phyloP scores from a whole-genome alignment of 257 asterid genomes.

The Jacaranda copaia region DNA sequence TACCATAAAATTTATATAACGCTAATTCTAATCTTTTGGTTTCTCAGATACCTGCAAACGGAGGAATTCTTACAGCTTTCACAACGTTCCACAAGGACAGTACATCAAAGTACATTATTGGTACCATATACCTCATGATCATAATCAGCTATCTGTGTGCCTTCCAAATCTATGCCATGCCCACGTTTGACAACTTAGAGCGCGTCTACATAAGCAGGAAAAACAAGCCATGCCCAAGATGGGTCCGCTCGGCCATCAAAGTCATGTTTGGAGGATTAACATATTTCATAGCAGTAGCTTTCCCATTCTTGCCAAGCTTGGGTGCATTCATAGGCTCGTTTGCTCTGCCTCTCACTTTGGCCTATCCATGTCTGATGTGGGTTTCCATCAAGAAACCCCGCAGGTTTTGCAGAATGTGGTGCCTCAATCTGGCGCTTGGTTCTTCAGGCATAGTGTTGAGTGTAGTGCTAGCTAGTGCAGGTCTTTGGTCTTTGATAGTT shows the following conservation, averaged over 20 bases:
- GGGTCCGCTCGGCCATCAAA: slow-evolving; percentile 57
- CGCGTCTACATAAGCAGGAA: slow-evolving; percentile 53
- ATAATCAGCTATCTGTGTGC: slow-evolving; percentile 58
- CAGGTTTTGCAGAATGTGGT: slow-evolving; percentile 49
- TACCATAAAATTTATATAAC: too few relatives aligned
- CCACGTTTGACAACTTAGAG: slow-evolving; percentile 68
- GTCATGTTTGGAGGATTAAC: slow-evolving; percentile 63
- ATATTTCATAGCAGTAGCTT: slow-evolving; percentile 59
- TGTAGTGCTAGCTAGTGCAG: slow-evolving; percentile 38
- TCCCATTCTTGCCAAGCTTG: slow-evolving; percentile 67
- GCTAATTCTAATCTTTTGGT: neutral
- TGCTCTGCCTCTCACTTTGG: slow-evolving; percentile 59
- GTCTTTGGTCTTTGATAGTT: slow-evolving; percentile 62
- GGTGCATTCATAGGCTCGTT: slow-evolving; percentile 61
- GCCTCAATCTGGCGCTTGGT: slow-evolving; percentile 60
- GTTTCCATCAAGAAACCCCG: slow-evolving; percentile 57
- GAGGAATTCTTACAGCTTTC: slow-evolving; percentile 55
- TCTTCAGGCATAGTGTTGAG: slow-evolving; percentile 48
- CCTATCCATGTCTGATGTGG: slow-evolving; percentile 87
- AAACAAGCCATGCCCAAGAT: slow-evolving; percentile 57
- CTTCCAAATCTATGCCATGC: slow-evolving; percentile 78
- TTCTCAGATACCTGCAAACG: slow-evolving; percentile 44
- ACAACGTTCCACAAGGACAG: slow-evolving; percentile 35
- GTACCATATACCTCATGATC: slow-evolving; percentile 44
- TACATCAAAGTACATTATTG: slow-evolving; percentile 48